Conservation (phyloP, 441 rosid genomes). For the Brassica balearica region DNA sequence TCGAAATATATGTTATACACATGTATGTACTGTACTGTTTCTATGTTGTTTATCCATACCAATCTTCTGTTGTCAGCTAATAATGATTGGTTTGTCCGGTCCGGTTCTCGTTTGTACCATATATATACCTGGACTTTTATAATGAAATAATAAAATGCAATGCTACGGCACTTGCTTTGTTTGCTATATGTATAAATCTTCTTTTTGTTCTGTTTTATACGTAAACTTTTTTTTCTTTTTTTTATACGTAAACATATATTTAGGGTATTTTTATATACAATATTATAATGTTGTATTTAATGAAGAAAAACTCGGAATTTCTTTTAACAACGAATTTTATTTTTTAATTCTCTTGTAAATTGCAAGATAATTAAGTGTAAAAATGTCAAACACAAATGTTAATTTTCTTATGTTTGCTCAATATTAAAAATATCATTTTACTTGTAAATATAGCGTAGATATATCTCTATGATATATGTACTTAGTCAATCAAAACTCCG, state of each 20-base stretch:
- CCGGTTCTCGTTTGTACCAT: constrained; percentile 17
- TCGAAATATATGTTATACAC: neutral
- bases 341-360: neutral
- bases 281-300: neutral
- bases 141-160: constrained; percentile 25
- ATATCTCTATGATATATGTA: neutral
- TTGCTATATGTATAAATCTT: neutral
- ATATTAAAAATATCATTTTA: neutral
- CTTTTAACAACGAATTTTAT: neutral
- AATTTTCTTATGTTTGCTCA: neutral
- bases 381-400: neutral
- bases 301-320: neutral
- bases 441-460: neutral
- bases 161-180: constrained; percentile 32
- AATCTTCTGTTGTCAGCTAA: constrained; percentile 19
- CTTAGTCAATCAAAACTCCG: neutral
- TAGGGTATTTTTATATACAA: neutral
- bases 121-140: neutral
- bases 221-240: neutral
- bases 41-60: constrained; percentile 30
- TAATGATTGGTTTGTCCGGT: constrained; percentile 27
- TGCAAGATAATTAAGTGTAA: neutral
- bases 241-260: neutral
- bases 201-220: neutral
- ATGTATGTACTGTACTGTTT: neutral